Base-by-base conservation (phyloP, 257 asterid genomes). In the Forsythia suspensa region DNA sequence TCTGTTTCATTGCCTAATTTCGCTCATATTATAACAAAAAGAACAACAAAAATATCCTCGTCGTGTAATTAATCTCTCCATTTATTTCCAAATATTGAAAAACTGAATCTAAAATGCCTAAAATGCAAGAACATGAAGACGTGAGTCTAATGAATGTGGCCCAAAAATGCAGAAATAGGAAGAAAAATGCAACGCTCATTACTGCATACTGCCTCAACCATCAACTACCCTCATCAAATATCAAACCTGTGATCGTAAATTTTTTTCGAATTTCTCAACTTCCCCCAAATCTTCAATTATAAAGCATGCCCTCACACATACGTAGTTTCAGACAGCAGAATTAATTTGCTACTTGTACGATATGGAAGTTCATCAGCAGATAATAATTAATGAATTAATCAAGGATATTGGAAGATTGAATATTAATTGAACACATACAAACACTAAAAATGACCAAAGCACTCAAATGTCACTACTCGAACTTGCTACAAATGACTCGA, bases 211-310 rank as follows among this genome's bases (percentile, higher is more conserved):
- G 73, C 76, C 77, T 37, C 85, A 86, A 86, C 87, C 5, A 42
- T 80, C 89, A 86, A 86, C 89, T 4, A 70, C 82, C 57, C 80
- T 73, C 84, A 80, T 71, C 89, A 76, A 75, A 51, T 42, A 72
- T 42, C 15, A 42, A 24, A 43, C 20, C 18, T 63, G 70, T 63
- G 40, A 63, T 63, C 70, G 8, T 29, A 24, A 63, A 24, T 9
- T 21, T 63, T 63, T n/a, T 59, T 21, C 36, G 5, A 59, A n/a
- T 63, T 2, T n/a, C 38, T 76, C 63, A 4, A 15, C 59, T 59
- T 71, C 52, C 38, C 67, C 51, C 63, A 75, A 48, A 24, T 20
- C 71, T 59, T 59, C 15, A n/a, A n/a, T 59, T 20, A 11, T 59
- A n/a, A 4, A 59, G 36, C n/a, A 20, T 18, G 67, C 4, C 67